Evolutionary conservation across 1,284 basidiomycete species (phyloP).

Genomic region (Microbotryum silenes-acaulis): DNA sequence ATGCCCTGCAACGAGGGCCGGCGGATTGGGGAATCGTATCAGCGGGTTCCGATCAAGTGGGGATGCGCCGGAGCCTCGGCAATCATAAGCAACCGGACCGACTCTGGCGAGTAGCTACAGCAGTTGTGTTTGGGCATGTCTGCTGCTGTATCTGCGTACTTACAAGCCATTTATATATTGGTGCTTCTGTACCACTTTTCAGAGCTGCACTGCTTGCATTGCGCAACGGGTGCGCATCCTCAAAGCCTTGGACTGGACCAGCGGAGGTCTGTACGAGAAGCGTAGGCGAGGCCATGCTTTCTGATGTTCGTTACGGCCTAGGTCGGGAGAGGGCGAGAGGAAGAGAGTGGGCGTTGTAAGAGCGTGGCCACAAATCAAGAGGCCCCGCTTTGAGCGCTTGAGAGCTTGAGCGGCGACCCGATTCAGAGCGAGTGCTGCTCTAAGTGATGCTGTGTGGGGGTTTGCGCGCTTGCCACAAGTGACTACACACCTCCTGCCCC

Average conservation of each 20-base stretch:
- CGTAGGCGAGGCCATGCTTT: not conserved
- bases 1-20: constrained; percentile 12
- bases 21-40: not conserved
- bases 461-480: too few relatives aligned
- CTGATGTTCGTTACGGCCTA: too few relatives aligned
- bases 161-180: constrained; percentile 28
- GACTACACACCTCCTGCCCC: too few relatives aligned
- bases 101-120: not conserved
- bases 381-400: too few relatives aligned
- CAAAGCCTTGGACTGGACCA: constrained; percentile 21
- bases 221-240: constrained; percentile 12
- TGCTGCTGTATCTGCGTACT: not conserved
- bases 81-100: not conserved
- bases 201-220: not conserved
- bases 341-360: too few relatives aligned
- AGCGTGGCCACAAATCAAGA: too few relatives aligned
- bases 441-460: too few relatives aligned
- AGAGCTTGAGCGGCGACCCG: too few relatives aligned
- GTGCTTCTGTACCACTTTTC: not conserved
- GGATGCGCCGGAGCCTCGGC: not conserved
- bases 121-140: not conserved
- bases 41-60: not conserved
- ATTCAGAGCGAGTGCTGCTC: too few relatives aligned
- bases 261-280: not conserved
- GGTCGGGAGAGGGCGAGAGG: too few relatives aligned